Evolutionary conservation across 768 basidiomycete species (phyloP).

Genomic region (Strobilomyces dryophilus): DNA sequence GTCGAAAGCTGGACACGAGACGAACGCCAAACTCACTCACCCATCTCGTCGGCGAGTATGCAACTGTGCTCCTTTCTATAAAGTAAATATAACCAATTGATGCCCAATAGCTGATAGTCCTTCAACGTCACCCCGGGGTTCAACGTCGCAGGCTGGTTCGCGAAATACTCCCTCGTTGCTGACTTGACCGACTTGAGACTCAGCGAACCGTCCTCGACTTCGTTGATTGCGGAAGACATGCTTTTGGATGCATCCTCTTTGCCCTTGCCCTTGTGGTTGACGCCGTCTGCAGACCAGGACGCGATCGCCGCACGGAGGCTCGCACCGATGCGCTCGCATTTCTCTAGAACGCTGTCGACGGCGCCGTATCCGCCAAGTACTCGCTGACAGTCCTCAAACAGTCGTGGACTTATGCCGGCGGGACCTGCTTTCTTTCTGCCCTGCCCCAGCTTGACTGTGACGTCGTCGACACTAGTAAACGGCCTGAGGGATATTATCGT

Average conservation of each 20-base stretch:
- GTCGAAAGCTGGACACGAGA: neutral
- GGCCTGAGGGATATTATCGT: constrained; percentile 77
- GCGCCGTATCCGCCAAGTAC: constrained; percentile 83
- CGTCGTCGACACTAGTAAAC: constrained; percentile 70
- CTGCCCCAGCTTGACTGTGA: constrained; percentile 72
- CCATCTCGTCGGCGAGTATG: constrained; percentile 99
- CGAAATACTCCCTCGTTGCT: constrained; percentile 60
- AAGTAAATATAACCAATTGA: constrained; percentile 93
- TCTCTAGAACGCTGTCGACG: constrained; percentile 84
- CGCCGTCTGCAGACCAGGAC: constrained; percentile 57
- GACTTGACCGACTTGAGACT: constrained; percentile 47
- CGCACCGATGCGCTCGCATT: constrained; percentile 84
- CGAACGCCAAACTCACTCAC: constrained; percentile 40
- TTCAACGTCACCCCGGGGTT: constrained; percentile 73
- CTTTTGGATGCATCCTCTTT: constrained; percentile 30
- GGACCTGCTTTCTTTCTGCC: constrained; percentile 85
- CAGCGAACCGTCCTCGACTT: constrained; percentile 59
- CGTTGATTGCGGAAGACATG: constrained; percentile 26
- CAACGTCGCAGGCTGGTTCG: constrained; percentile 67
- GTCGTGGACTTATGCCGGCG: constrained; percentile 77
- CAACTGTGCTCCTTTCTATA: constrained; percentile 81
- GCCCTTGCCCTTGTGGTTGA: constrained; percentile 35
- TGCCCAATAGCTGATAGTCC: constrained; percentile 95
- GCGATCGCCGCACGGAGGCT: constrained; percentile 70
- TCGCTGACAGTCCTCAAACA: constrained; percentile 86